Evolutionary conservation across 2,329 filamentous ascomycete genomes (phyloP).

Genomic region (Calycina marina): DNA sequence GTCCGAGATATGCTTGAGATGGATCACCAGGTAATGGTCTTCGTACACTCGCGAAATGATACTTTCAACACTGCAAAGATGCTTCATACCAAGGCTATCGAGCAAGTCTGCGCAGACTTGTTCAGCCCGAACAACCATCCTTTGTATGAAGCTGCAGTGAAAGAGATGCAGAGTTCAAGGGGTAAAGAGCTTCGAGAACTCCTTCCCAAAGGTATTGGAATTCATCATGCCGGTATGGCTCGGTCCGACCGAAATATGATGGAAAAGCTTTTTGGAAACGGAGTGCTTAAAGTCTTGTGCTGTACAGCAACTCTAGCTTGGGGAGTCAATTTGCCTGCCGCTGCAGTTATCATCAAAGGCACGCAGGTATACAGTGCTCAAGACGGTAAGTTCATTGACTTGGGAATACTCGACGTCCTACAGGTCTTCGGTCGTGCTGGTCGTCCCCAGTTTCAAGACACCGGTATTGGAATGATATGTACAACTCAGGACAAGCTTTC

Average conservation of each 20-base stretch:
- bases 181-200: constrained; percentile 78
- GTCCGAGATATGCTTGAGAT: constrained; percentile 80
- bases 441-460: constrained; percentile 94
- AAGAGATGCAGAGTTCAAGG: constrained; percentile 74
- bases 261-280: constrained; percentile 79
- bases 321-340: constrained; percentile 96
- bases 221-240: constrained; percentile 95
- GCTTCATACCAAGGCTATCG: constrained; percentile 72
- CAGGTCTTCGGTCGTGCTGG: constrained; percentile 98
- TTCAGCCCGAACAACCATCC: constrained; percentile 73
- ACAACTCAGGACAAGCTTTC: constrained; percentile 87
- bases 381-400: constrained; percentile 89
- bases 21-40: constrained; percentile 98
- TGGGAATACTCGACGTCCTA: constrained; percentile 90
- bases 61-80: constrained; percentile 79
- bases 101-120: constrained; percentile 64
- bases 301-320: constrained; percentile 96
- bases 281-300: constrained; percentile 91
- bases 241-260: constrained; percentile 90
- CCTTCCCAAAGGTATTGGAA: constrained; percentile 78
- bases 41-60: constrained; percentile 93
- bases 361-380: constrained; percentile 71
- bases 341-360: constrained; percentile 83
- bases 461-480: constrained; percentile 94
- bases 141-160: constrained; percentile 62